A percentile compares a stretch with the other conserved stretches of the same genome.
Evolutionary conservation across 768 basidiomycete species (phyloP).

Genomic region (Amyloporia xantha): DNA sequence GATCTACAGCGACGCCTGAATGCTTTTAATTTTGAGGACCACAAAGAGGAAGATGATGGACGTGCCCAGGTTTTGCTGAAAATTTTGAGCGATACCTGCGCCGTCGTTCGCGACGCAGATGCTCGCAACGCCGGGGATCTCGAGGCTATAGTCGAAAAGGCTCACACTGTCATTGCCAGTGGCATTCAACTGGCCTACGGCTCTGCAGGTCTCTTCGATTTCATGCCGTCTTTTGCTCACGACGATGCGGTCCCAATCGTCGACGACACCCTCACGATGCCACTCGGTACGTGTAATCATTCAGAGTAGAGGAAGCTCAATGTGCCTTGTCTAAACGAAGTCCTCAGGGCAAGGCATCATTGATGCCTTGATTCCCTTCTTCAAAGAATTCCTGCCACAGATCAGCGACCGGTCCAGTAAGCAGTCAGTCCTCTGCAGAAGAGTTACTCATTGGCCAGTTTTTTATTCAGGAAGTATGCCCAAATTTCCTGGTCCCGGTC

Average conservation of each 20-base stretch:
- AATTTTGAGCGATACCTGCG: conserved; percentile 5
- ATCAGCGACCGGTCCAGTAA: too few relatives aligned
- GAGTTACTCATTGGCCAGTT: too few relatives aligned
- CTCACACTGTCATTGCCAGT: conserved; percentile 1
- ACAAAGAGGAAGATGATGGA: too few relatives aligned
- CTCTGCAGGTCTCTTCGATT: conserved; percentile 11
- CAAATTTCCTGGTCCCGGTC: conserved; percentile 4
- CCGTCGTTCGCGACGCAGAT: conserved; percentile 11
- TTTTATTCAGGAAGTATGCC: conserved; percentile 4
- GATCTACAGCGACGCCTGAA: neutral
- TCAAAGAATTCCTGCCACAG: too few relatives aligned
- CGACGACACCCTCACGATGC: neutral
- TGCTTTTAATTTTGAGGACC: neutral
- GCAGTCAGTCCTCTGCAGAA: too few relatives aligned
- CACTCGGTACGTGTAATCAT: neutral
- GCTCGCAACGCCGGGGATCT: conserved; percentile 1
- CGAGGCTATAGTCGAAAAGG: conserved; percentile 3
- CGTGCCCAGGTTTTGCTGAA: too few relatives aligned
- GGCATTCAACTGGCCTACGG: conserved; percentile 4
- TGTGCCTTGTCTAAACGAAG: too few relatives aligned
- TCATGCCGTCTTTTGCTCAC: conserved; percentile 16
- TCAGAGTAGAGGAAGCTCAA: too few relatives aligned
- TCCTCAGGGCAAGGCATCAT: too few relatives aligned
- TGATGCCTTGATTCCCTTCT: too few relatives aligned
- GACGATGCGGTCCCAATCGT: conserved; percentile 5